Evolutionary conservation across 805 yeast genomes (phyloP).

Genomic region (Candida piceae): DNA sequence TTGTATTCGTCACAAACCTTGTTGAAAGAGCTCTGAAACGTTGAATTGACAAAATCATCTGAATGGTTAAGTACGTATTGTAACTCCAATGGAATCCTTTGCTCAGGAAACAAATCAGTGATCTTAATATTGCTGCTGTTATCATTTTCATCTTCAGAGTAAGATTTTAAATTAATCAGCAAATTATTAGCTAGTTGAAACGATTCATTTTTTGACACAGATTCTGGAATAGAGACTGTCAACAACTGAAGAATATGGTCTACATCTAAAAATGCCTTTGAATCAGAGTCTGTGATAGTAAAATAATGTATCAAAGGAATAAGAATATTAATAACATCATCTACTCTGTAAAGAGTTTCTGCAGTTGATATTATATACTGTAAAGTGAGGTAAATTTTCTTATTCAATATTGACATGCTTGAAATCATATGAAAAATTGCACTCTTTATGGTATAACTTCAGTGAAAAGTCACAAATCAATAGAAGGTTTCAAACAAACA

Average conservation of each 20-base stretch:
- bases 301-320: not conserved
- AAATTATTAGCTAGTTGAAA: not conserved
- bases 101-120: not conserved
- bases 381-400: not conserved
- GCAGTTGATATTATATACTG: not conserved
- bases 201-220: not conserved
- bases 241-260: conserved; percentile 3
- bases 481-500: no score
- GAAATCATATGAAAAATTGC: no score
- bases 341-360: not conserved
- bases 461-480: no score
- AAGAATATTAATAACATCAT: not conserved
- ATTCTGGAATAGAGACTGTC: conserved; percentile 5
- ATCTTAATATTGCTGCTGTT: not conserved
- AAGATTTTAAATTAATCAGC: not conserved
- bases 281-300: not conserved
- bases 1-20: not conserved
- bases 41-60: not conserved
- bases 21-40: not conserved
- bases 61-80: not conserved
- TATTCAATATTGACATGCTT: not conserved
- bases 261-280: not conserved
- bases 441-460: no score
- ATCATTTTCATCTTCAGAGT: not conserved
- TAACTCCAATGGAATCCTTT: not conserved